Base-by-base conservation (phyloP, 768 basidiomycete genomes). In the Amanita thiersii region DNA sequence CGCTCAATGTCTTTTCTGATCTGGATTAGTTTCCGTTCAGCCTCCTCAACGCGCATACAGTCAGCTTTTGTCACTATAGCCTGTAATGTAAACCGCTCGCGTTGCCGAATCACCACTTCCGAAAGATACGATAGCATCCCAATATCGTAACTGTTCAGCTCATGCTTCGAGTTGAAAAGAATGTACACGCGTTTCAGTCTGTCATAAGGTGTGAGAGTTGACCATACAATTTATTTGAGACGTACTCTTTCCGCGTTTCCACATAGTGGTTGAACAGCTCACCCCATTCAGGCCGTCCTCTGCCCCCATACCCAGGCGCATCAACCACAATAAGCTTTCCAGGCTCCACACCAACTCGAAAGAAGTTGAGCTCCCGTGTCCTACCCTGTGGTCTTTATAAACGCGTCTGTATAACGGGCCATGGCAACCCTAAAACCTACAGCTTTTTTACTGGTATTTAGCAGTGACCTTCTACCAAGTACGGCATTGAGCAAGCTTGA, bases 201-300 rank as follows among this genome's bases (percentile, higher is more conserved):
- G 48, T 4, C n/a, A 20, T 36, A 28, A 37, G 38, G 23, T 6
- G 37, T 44, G 20, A 50, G 32, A 43, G 19, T n/a, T 12, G 31
- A 24, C 25, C 35, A 42, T 18, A 37, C 43, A 19, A 25, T 30
- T 29, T 17, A 14, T 31, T 26, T 28, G 10, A 19, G 11, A 64
- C 79, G 45, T 50, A 87, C 85, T 79, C 65, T 52, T 72, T 58
- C 12, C 86, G 76, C 28, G 62, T 73, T 40, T 67, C 54, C 10
- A 86, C 47, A 52, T 87, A 89, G 30, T 72, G 59, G 40, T 82
- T 66, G 55, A 88, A 86, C 3, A 85, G 49, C 19, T 62, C 55
- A 1, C 87, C 86, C 86, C 86, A 89, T 58, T 86, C 82, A 24
- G 70, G 68, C 31, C 82, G 70, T 9, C 87, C 86, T 40, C 83